A percentile compares a stretch with the other conserved stretches of the same genome.
phyloP scores from a whole-genome alignment of 257 asterid species.

The Solanum sejunctum region DNA sequence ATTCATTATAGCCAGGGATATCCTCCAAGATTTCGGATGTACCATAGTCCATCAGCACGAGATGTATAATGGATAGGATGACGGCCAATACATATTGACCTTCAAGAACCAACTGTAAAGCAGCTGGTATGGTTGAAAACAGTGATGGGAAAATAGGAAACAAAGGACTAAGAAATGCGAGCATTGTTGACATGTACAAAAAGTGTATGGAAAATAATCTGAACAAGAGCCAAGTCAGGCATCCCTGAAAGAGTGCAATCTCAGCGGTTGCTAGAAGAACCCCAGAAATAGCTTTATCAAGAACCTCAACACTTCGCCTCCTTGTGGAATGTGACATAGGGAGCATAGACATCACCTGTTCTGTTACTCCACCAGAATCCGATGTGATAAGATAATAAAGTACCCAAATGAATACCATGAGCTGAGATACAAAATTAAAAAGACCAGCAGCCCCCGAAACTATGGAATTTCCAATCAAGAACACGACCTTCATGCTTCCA shows the following conservation, averaged over 20 bases:
- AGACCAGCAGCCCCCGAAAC: conserved; percentile 91
- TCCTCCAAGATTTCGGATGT: conserved; percentile 76
- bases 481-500: conserved; percentile 59
- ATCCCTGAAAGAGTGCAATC: conserved; percentile 87
- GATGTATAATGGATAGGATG: conserved; percentile 48
- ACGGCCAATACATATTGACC: conserved; percentile 59
- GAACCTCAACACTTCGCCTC: conserved; percentile 69
- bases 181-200: conserved; percentile 74
- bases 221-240: conserved; percentile 86
- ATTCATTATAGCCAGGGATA: conserved; percentile 68
- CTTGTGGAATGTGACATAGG: conserved; percentile 71
- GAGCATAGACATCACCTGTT: conserved; percentile 76
- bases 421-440: conserved; percentile 63
- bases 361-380: conserved; percentile 96
- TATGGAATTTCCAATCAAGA: conserved; percentile 53
- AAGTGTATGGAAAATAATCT: conserved; percentile 71
- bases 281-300: conserved; percentile 76
- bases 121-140: conserved; percentile 84
- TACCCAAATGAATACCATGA: conserved; percentile 86
- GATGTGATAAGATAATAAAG: conserved; percentile 82
- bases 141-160: conserved; percentile 67
- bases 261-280: conserved; percentile 80
- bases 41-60: conserved; percentile 74
- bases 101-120: conserved; percentile 65
- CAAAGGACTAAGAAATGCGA: conserved; percentile 67